Base-by-base conservation (phyloP, 768 basidiomycete genomes). In the Lentinus tigrinus region DNA sequence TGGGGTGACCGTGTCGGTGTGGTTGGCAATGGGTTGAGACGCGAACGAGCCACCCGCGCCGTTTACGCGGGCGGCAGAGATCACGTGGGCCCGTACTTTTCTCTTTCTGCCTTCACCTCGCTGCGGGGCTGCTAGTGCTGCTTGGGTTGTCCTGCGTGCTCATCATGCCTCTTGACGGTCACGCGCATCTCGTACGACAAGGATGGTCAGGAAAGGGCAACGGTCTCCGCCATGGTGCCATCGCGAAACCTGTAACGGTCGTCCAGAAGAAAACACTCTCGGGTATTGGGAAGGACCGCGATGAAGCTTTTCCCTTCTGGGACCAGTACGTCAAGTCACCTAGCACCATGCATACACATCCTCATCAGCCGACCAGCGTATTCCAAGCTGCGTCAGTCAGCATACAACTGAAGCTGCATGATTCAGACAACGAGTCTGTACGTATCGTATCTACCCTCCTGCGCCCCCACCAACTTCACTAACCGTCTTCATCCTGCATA, bases 271-370 rank as follows among this genome's bases (percentile, higher is more conserved):
- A 87, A 74, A 91, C 81, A 4, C 77, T 95, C n/a, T 76, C 84
- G 10, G 95, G 95, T 2, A 72, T 98, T 57, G 95, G 95, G 55
- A 95, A 93, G 70, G 93, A 98, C 71, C 82, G 94, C 63, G 95
- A 96, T 67, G 94, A 95, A 65, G 93, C 93, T 0, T 94, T 95
- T 69, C 94, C 95, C 50, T 98, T 98, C 81, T 98, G 95, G 95
- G 95, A 98, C 71, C 93, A 97, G 94, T 96, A 65, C 73, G 91
- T 81, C 46, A n/a, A 8, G 31, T 48, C 21, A 24, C 28, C 39
- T 44, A 36, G 8, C 47, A n/a, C 16, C 50, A 28, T 51, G 21
- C 26, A 17, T n/a, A 16, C 11, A 19, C 3, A 39, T 51, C 1
- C 16, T 11, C 5, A 19, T 31, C 24, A 6, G 34, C 27, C 4